phyloP scores from a whole-genome alignment of 768 basidiomycete species.

The Imleria badia region DNA sequence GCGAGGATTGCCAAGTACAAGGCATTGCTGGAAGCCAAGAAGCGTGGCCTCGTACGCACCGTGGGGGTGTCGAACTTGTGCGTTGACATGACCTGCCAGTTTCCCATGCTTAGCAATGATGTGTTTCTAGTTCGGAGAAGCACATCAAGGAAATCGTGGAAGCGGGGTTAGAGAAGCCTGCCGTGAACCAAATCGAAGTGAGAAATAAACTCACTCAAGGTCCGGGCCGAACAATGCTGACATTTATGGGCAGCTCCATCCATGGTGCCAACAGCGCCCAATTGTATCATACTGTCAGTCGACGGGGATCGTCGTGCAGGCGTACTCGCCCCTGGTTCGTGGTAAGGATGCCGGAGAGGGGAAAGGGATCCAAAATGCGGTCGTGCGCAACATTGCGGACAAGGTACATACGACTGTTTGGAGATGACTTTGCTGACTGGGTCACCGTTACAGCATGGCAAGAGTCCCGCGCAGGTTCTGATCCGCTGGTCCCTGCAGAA shows the following conservation, averaged over 20 bases:
- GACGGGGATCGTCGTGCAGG: conserved; percentile 61
- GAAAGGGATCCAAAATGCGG: conserved; percentile 45
- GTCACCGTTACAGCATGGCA: conserved; percentile 23
- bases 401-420: conserved; percentile 47
- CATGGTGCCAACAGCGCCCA: conserved; percentile 73
- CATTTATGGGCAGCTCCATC: conserved; percentile 54
- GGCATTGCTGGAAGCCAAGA: conserved; percentile 36
- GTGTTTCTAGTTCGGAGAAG: conserved; percentile 21
- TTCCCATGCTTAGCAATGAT: not conserved
- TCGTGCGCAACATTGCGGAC: conserved; percentile 49
- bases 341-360: conserved; percentile 29
- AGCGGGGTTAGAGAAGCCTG: conserved; percentile 27
- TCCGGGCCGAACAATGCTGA: not conserved
- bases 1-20: conserved; percentile 41
- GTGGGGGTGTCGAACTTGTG: conserved; percentile 53
- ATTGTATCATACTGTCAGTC: conserved; percentile 71
- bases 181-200: conserved; percentile 32
- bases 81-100: not conserved
- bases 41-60: conserved; percentile 37
- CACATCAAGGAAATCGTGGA: conserved; percentile 27
- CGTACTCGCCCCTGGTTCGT: conserved; percentile 71
- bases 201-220: not conserved
- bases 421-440: not conserved
- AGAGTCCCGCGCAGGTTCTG: conserved; percentile 42
- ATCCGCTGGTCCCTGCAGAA: conserved; percentile 53